Evolutionary conservation across 768 basidiomycete genomes (phyloP).

Genomic region (Sarcomyxa edulis): DNA sequence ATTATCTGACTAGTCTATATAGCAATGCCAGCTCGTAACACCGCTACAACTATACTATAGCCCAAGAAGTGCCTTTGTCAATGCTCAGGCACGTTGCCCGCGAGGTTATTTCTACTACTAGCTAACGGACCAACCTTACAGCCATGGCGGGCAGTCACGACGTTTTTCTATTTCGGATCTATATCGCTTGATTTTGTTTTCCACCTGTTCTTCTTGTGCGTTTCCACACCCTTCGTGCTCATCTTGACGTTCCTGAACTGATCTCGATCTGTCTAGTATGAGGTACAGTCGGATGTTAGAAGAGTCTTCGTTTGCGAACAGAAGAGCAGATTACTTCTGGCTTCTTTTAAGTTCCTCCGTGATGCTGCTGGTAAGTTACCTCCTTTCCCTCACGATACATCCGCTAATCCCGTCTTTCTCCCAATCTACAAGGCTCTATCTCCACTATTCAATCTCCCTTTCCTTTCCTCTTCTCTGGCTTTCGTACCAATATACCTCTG

Average conservation of each 20-base stretch:
- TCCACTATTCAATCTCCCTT: conserved; percentile 86
- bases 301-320: conserved; percentile 91
- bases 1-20: conserved; percentile 5
- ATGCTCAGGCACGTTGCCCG: conserved; percentile 57
- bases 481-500: conserved; percentile 97
- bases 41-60: conserved; percentile 93
- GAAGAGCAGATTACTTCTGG: conserved; percentile 94
- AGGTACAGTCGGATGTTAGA: conserved; percentile 95
- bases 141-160: conserved; percentile 87
- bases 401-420: conserved; percentile 5
- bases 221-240: conserved; percentile 5
- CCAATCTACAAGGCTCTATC: conserved; percentile 85
- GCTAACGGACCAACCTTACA: conserved; percentile 23
- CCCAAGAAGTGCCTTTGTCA: conserved; percentile 76
- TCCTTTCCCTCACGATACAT: neutral
- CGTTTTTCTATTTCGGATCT: conserved; percentile 94
- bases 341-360: conserved; percentile 77
- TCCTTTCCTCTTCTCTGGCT: conserved; percentile 88
- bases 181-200: conserved; percentile 93
- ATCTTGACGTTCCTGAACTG: neutral
- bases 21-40: conserved; percentile 93
- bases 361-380: conserved; percentile 73
- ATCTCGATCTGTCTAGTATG: conserved; percentile 66
- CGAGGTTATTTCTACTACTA: conserved; percentile 2
- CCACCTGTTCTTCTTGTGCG: conserved; percentile 98